Conservation (phyloP, 1,284 basidiomycete species). For the Neonothopanus nambi region DNA sequence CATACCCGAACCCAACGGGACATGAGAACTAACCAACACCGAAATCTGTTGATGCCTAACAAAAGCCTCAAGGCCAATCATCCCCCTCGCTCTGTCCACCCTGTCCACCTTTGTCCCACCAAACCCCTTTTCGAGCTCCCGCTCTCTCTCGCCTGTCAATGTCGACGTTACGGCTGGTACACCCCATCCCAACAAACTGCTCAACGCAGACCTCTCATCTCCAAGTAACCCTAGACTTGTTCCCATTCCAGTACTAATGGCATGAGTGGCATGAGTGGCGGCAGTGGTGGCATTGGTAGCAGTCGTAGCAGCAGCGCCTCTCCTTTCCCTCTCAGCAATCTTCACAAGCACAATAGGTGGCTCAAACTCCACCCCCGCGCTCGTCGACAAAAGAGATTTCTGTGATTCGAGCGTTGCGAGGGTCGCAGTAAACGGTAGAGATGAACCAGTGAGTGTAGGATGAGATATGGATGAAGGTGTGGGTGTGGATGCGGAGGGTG, state of each 20-base stretch:
- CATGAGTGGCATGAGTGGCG: conserved; percentile 50
- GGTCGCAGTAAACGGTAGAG: neutral
- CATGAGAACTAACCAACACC: conserved; percentile 51
- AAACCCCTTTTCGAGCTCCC: neutral
- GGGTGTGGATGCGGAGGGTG: no score
- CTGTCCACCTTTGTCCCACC: neutral
- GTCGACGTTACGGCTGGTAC: no score
- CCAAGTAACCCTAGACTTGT: conserved; percentile 32
- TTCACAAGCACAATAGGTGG: conserved; percentile 5
- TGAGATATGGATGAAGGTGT: no score
- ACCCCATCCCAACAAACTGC: conserved; percentile 58
- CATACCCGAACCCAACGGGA: conserved; percentile 25
- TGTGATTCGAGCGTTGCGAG: conserved; percentile 7
- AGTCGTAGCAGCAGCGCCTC: neutral
- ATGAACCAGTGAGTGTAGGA: neutral
- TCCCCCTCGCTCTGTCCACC: conserved; percentile 35
- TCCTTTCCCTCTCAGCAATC: conserved; percentile 5
- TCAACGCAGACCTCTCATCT: conserved; percentile 54
- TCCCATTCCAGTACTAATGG: conserved; percentile 46
- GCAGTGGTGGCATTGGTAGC: conserved; percentile 35
- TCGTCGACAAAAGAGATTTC: conserved; percentile 8
- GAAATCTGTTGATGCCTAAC: conserved; percentile 60
- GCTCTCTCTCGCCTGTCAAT: no score
- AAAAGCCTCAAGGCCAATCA: conserved; percentile 56
- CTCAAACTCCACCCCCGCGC: conserved; percentile 9